Evolutionary conservation across 2,329 filamentous ascomycete species (phyloP), one percentile per base, ranked within the genome.

Genomic region (Cryphonectria carpinicola): DNA sequence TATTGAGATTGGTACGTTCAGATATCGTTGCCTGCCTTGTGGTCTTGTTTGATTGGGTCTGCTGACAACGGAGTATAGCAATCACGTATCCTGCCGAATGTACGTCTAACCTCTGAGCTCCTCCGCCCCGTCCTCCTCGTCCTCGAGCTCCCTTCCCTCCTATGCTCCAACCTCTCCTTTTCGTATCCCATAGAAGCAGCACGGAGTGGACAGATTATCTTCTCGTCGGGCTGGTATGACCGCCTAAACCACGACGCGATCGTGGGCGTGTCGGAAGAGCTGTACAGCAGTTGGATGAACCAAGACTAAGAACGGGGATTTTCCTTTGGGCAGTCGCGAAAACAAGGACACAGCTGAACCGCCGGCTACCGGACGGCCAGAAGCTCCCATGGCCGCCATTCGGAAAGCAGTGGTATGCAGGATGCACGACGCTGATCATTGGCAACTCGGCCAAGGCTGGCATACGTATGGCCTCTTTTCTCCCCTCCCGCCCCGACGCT

Each of bases 391-490:
- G 94, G 93, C 96, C 96, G 60, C 93, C 93, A 14, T 98, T 98
- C 78, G 96, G 96, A 65, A 86, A 83, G 76, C 94, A 97, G 81
- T 99, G 96, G 96, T 99, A 99, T 81, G 95, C 96, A 17, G 96
- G 96, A 52, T 99, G 96, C 84, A 98, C 96, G 63, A 98, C 96
- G 39, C 84, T 98, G 79, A 97, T 99, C 71, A 94, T 98, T 75
- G 96, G 96, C 72, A 99, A 99, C 83, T 97, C 94, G 67, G 87
- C 96, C 79, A 99, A 99, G 84, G 96, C 96, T 52, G 96, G 94
- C 71, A 97, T 98, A 74, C 91, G 94, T 95, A 87, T 72, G 91
- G 8, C 22, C 46, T n/a, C 46, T n/a, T 7, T 49, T 11, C 46
- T n/a, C 8, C 6, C 7, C 46, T 86, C 58, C 39, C 39, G 7